Conservation (phyloP, 176 grass and related monocot species). For the Urochloa ruziziensis region DNA sequence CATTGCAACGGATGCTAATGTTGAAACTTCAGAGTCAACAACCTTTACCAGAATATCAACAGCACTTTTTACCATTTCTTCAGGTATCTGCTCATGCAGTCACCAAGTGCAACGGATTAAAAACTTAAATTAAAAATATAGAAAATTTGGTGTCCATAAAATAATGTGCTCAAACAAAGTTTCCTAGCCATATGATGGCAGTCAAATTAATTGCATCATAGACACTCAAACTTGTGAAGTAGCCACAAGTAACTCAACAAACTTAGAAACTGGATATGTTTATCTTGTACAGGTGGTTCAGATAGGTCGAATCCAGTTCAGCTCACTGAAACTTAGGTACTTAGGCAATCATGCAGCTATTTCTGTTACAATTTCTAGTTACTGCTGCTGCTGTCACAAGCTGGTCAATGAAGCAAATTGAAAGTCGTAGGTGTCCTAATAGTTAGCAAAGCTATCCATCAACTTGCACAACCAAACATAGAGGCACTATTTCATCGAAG, state of each 20-base stretch:
- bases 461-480: background rate
- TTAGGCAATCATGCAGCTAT: background rate
- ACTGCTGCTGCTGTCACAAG: background rate
- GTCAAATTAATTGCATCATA: constrained; percentile 6
- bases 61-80: constrained; percentile 45
- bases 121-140: background rate
- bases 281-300: background rate
- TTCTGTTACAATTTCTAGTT: background rate
- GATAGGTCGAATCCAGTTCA: background rate
- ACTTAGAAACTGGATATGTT: background rate
- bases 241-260: background rate
- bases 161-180: background rate
- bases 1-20: constrained; percentile 76
- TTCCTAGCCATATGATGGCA: background rate
- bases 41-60: constrained; percentile 73
- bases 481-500: background rate
- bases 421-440: background rate
- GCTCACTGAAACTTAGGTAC: background rate
- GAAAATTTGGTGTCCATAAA: background rate
- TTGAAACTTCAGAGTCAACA: constrained; percentile 62
- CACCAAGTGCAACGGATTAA: constrained; percentile 19
- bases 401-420: background rate
- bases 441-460: background rate
- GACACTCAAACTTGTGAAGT: background rate
- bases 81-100: constrained; percentile 61